phyloP scores from a whole-genome alignment of 768 basidiomycete species.

The Terana coerulea region DNA sequence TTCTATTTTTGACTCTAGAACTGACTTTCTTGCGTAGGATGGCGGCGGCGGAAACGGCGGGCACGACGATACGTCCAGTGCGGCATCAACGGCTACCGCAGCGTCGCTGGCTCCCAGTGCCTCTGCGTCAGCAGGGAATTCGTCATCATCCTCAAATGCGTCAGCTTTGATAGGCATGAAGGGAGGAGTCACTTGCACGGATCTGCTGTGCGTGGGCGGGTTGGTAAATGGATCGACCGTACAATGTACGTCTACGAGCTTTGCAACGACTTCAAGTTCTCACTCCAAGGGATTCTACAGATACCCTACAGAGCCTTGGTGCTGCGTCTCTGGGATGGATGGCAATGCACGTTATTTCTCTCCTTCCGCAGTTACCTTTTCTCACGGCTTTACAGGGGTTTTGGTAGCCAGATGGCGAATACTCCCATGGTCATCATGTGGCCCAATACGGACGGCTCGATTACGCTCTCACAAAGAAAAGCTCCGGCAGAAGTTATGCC shows the following conservation, averaged over 20 bases:
- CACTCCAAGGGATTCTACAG: slow-evolving; percentile 25
- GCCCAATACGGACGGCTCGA: slow-evolving; percentile 55
- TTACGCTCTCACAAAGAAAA: slow-evolving; percentile 64
- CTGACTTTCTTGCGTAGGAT: neutral
- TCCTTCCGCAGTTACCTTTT: neutral
- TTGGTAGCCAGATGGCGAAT: slow-evolving; percentile 50
- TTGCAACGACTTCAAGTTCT: neutral
- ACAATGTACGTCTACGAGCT: slow-evolving; percentile 14
- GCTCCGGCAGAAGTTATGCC: slow-evolving; percentile 55
- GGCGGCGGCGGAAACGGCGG: slow-evolving; percentile 11
- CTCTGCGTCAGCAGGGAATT: neutral
- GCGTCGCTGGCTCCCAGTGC: neutral
- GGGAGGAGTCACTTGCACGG: slow-evolving; percentile 17
- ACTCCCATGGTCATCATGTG: slow-evolving; percentile 74
- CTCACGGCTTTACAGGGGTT: slow-evolving; percentile 44
- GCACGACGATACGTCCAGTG: neutral
- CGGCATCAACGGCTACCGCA: slow-evolving; percentile 1
- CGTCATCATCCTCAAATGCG: slow-evolving; percentile 10
- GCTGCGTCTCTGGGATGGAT: slow-evolving; percentile 48
- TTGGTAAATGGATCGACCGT: slow-evolving; percentile 20
- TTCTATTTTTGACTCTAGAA: no score
- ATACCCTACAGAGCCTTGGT: slow-evolving; percentile 45
- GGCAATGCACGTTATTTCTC: slow-evolving; percentile 43
- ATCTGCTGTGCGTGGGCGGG: slow-evolving; percentile 19
- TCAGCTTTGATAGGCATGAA: slow-evolving; percentile 12